Evolutionary conservation across 1,284 basidiomycete species (phyloP).

Genomic region (Neonothopanus nambi): DNA sequence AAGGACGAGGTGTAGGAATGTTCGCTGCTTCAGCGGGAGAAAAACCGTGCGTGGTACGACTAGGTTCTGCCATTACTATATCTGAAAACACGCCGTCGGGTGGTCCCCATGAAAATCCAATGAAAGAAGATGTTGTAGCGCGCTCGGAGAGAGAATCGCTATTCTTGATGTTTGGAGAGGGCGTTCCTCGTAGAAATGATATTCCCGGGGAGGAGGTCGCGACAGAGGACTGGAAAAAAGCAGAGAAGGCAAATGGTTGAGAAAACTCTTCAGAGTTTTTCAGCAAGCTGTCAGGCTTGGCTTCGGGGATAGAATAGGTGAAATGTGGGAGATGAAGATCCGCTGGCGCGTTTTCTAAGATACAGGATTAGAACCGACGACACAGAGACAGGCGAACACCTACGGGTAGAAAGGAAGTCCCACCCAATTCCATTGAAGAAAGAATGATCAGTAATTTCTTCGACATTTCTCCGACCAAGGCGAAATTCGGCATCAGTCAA

Average conservation of each 20-base stretch:
- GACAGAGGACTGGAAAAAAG: slow-evolving; percentile 69
- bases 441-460: slow-evolving; percentile 65
- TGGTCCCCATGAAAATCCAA: slow-evolving; percentile 86
- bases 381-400: slow-evolving; percentile 22
- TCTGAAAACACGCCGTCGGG: slow-evolving; percentile 55
- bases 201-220: slow-evolving; percentile 39
- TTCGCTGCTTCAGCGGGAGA: background rate
- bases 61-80: background rate
- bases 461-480: slow-evolving; percentile 58
- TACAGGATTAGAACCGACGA: slow-evolving; percentile 6
- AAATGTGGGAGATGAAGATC: slow-evolving; percentile 62
- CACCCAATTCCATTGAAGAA: slow-evolving; percentile 65
- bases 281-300: slow-evolving; percentile 27
- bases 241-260: slow-evolving; percentile 70
- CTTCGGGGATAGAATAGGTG: slow-evolving; percentile 40
- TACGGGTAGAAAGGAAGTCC: slow-evolving; percentile 52
- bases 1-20: slow-evolving; percentile 19
- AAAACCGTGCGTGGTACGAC: background rate
- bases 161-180: slow-evolving; percentile 22
- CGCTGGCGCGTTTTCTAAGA: slow-evolving; percentile 43
- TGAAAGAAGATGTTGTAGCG: slow-evolving; percentile 52
- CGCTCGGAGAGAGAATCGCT: background rate
- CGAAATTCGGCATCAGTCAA: slow-evolving; percentile 63
- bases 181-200: slow-evolving; percentile 42
- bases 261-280: slow-evolving; percentile 33